Conservation (phyloP, 345 rosid genomes). For the Brassica nigra region DNA sequence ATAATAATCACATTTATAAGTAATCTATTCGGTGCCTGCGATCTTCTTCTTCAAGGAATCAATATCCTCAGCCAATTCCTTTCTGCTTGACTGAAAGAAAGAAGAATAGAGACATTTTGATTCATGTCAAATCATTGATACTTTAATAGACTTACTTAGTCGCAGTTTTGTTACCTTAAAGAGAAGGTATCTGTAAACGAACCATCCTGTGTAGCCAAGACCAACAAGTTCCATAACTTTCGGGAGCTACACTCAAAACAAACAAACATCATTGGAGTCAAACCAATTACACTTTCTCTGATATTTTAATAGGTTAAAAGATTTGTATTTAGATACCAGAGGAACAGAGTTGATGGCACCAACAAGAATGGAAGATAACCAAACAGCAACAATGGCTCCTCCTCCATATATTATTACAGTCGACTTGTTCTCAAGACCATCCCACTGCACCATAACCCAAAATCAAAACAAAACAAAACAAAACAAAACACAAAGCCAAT, state of each 20-base stretch:
- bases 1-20: slow-evolving; percentile 8
- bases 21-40: slow-evolving; percentile 71
- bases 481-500: slow-evolving; percentile 16
- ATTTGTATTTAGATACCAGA: slow-evolving; percentile 49
- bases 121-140: slow-evolving; percentile 1
- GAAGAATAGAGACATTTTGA: not conserved
- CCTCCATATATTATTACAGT: slow-evolving; percentile 91
- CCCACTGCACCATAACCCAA: slow-evolving; percentile 62
- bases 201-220: slow-evolving; percentile 99
- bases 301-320: not conserved
- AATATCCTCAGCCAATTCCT: slow-evolving; percentile 87
- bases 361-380: slow-evolving; percentile 81
- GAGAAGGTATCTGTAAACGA: slow-evolving; percentile 98
- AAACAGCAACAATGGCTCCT: slow-evolving; percentile 88
- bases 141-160: not conserved
- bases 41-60: slow-evolving; percentile 96
- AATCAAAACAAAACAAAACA: slow-evolving; percentile 13
- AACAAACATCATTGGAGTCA: not conserved
- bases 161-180: slow-evolving; percentile 66
- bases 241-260: slow-evolving; percentile 59
- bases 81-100: slow-evolving; percentile 82
- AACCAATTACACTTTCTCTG: not conserved
- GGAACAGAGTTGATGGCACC: slow-evolving; percentile 97
- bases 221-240: slow-evolving; percentile 96
- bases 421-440: slow-evolving; percentile 89